Evolutionary conservation across 192 early-diverging fungal species (phyloP), one percentile per base, ranked within the genome.

Genomic region (Coemansia reversa): DNA sequence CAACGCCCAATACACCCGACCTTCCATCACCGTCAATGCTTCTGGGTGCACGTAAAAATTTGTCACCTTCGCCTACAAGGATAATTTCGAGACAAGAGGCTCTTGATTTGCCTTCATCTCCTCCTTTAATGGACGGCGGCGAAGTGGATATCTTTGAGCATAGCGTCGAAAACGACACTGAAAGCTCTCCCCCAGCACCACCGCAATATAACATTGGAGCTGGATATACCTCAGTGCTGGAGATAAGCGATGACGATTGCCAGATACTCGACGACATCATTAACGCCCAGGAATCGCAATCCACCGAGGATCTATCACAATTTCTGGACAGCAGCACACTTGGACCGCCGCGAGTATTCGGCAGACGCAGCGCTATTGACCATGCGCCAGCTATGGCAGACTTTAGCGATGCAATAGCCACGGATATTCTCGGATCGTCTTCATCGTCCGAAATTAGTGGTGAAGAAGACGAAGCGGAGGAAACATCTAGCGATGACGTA

Each of bases 71-170:
- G 6, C 54, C 63, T 11, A 49, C 30, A 51, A 45, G 29, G 51
- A 12, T 19, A 47, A 47, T 63, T 16, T 12, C 35, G 4, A 49
- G 62, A n/a, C 53, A 55, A 23, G 67, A 51, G 1, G 76, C 72
- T 5, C 14, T 79, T n/a, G 62, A 67, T 7, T 7, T 79, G 62
- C 76, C 76, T 2, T 79, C 76, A 6, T 79, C 76, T 19, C 76
- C 76, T 12, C 71, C 67, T 20, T 19, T 48, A 12, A 20, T 23
- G 22, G 30, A 24, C 28, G 55, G 14, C 22, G 23, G 24, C 39
- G 54, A 65, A 29, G 0, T 45, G 14, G 55, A 57, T 54, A 16
- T 55, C 12, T 22, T 56, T 49, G 54, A 27, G 52, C 14, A 45
- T 45, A 14, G 14, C 39, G 14, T 11, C 16, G 14, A 45, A 14